Evolutionary conservation across 208 protist genomes (phyloP), one percentile per base, ranked within the genome.

Genomic region (Trypanosoma lewisi): DNA sequence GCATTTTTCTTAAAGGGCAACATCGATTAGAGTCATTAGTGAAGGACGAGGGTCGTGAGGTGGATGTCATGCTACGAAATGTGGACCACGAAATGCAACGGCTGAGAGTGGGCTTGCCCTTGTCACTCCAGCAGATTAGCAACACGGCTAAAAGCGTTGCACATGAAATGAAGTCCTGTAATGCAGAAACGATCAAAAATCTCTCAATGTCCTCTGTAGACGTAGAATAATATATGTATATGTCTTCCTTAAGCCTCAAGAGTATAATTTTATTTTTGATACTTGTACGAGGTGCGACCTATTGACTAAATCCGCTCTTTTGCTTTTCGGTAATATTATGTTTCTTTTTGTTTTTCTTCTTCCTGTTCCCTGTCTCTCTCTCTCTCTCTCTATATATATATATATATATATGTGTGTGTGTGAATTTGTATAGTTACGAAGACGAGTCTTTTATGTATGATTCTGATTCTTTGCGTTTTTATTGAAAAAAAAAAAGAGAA

Each of bases 1-100:
- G 7, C 39, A 64, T 70, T n/a, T 61, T 89, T 42, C 25, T 83
- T 27, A 49, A 47, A 36, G 44, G 42, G 9, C 73, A 84, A 56
- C 21, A 36, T 8, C 37, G 47, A 0, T 68, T 86, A 27, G 58
- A 34, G 0, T 41, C 37, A 6, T 65, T 37, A 8, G n/a, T 64
- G 7, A 57, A 55, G 54, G 41, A 51, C 48, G 67, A 83, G 31
- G 49, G 77, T 2, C 1, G 4, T 52, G 48, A 58, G 9, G 6
- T 82, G 17, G 64, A 86, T 51, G 59, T 6, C 12, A 60, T 77
- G 14, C 2, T 82, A 50, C 27, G 33, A n/a, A 41, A 39, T 28
- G 49, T 83, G 28, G 11, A 17, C 11, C 47, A 16, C 44, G 51
- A 79, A 48, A 50, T 50, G n/a, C 12, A 31, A 11, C 61, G 48